Conservation (phyloP, 1,284 basidiomycete genomes). For the Lignosus rhinocerotis region DNA sequence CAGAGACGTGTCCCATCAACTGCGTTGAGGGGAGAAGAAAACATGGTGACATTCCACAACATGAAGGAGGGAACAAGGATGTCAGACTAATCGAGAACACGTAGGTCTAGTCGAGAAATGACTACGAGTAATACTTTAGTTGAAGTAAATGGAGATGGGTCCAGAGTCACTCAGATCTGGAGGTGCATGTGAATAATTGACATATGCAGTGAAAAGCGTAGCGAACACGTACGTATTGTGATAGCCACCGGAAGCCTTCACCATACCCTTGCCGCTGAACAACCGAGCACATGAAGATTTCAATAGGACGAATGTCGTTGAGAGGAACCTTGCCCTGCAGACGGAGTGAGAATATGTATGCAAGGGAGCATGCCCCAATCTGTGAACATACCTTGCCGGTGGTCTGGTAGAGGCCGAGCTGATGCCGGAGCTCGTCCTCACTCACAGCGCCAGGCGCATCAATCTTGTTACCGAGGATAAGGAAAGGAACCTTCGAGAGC, state of each 20-base stretch:
- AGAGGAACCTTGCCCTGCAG: conserved; percentile 93
- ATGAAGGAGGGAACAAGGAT: conserved; percentile 17
- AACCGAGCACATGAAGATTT: conserved; percentile 99
- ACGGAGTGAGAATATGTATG: background rate
- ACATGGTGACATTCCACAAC: conserved; percentile 26
- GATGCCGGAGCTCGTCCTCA: conserved; percentile 96
- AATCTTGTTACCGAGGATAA: conserved; percentile 99
- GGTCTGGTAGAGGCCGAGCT: conserved; percentile 96
- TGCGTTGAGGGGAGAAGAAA: conserved; percentile 1
- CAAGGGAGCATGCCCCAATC: background rate
- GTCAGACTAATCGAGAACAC: conserved; percentile 21
- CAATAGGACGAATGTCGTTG: conserved; percentile 96
- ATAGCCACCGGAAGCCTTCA: conserved; percentile 98
- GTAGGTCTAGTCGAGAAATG: conserved; percentile 20
- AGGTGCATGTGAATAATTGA: background rate
- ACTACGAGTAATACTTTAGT: conserved; percentile 16
- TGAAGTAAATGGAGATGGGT: conserved; percentile 1
- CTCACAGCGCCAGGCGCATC: conserved; percentile 97
- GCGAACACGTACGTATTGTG: conserved; percentile 79
- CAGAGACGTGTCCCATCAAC: background rate
- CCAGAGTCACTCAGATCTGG: conserved; percentile 33
- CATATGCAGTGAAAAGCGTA: background rate
- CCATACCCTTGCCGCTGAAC: conserved; percentile 99
- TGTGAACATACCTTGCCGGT: conserved; percentile 83
- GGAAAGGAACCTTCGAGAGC: conserved; percentile 95